Evolutionary conservation across 768 basidiomycete genomes (phyloP).

Genomic region (Russula griseocarnosa): DNA sequence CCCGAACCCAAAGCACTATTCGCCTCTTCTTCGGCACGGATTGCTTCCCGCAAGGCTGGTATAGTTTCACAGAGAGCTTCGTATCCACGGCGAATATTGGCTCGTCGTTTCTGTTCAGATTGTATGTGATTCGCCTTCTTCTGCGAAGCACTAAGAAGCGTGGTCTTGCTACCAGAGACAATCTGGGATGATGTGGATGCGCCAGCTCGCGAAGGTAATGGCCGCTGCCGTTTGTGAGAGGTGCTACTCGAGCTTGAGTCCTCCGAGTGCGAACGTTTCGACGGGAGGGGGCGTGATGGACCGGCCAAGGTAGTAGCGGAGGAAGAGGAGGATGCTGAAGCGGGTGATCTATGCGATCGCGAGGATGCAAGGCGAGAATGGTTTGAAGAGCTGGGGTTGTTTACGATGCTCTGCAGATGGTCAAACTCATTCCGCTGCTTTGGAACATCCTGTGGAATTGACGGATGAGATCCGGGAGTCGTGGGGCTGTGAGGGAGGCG

Average conservation of each 20-base stretch:
- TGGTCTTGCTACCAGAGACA: constrained; percentile 32
- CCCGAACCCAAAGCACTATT: constrained; percentile 39
- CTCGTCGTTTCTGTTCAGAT: constrained; percentile 89
- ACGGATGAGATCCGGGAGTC: constrained; percentile 20
- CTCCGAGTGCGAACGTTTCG: constrained; percentile 26
- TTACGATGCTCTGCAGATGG: constrained; percentile 17
- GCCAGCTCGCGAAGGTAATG: constrained; percentile 21
- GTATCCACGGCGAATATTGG: constrained; percentile 85
- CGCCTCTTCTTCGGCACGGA: constrained; percentile 67
- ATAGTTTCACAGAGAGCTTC: constrained; percentile 83
- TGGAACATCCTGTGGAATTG: neutral
- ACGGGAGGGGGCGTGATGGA: constrained; percentile 19
- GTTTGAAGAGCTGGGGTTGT: neutral
- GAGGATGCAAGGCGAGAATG: neutral
- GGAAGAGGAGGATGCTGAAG: constrained; percentile 23
- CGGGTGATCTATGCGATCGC: constrained; percentile 20
- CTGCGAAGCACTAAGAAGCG: constrained; percentile 72
- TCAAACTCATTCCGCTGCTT: constrained; percentile 20
- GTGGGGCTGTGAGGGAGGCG: constrained; percentile 9
- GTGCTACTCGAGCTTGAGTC: constrained; percentile 16
- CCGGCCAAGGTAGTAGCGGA: constrained; percentile 15
- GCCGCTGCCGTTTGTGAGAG: constrained; percentile 20
- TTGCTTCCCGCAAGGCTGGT: constrained; percentile 77
- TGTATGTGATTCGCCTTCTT: constrained; percentile 94
- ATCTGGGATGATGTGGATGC: constrained; percentile 23